Base-by-base conservation (phyloP, 345 rosid species). In the Hirschfeldia incana region DNA sequence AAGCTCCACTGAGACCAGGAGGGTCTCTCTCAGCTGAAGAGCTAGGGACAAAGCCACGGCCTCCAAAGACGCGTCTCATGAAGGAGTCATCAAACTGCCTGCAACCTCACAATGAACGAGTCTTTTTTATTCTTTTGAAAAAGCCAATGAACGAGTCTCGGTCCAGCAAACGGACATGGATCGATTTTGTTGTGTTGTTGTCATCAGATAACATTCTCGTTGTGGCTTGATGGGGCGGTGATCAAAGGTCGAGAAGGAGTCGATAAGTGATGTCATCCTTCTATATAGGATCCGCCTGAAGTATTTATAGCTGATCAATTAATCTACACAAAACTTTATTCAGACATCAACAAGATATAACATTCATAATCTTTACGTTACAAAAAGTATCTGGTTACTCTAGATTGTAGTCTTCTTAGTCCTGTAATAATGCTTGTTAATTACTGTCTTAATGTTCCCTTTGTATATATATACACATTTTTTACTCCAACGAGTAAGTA, bases 31-130 rank as follows among this genome's bases (percentile, higher is more conserved):
- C 96, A 2, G 96, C 86, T n/a, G 98, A 98, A 16, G 97, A 93
- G 82, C 94, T 97, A 0, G 97, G 97, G 74, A 88, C 89, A 0
- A 96, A 96, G 49, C 98, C 99, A 67, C 97, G 90, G 29, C 99
- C 99, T 37, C 97, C 99, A 76, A 96, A 96, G 70, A 96, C 80
- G 0, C 98, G 99, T 16, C 98, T 86, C 98, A 93, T 93, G 84
- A 90, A 86, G 33, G 91, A 85, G 53, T 96, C 17, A 55, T 90
- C 98, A 10, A 93, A 92, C 55, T 70, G 55, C 82, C 81, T 1
- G 59, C 37, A 5, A 84, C 61, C 71, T 37, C 44, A 2, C 88
- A 21, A 21, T 21, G 21, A 21, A 21, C 21, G 21, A 21, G 21
- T 21, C 21, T 21, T 21, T 21, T 21, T 21, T 21, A 21, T 21